phyloP scores from a whole-genome alignment of 108 stramenopile species.

The Nitzschia putrida region DNA sequence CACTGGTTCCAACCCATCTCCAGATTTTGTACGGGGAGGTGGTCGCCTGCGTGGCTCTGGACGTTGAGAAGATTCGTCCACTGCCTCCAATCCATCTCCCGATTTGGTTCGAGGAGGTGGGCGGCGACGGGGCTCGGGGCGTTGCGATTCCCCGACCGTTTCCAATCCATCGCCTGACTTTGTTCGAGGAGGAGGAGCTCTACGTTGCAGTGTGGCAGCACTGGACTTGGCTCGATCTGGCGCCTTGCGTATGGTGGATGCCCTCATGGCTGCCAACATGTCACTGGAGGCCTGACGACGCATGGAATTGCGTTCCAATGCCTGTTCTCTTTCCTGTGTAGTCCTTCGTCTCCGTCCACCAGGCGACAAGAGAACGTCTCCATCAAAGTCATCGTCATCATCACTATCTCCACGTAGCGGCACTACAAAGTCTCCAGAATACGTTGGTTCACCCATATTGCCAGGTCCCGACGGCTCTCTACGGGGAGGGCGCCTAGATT shows the following conservation, averaged over 20 bases:
- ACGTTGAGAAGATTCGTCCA: neutral
- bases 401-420: conserved; percentile 3
- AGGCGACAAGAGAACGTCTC: conserved; percentile 4
- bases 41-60: conserved; percentile 12
- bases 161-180: conserved; percentile 32
- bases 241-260: conserved; percentile 18
- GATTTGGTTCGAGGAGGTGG: conserved; percentile 28
- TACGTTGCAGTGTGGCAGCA: conserved; percentile 14
- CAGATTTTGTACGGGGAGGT: conserved; percentile 28
- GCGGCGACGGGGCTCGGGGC: conserved; percentile 17
- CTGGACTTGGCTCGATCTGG: conserved; percentile 34
- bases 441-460: neutral
- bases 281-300: conserved; percentile 39
- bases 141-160: neutral
- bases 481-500: neutral
- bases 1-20: neutral
- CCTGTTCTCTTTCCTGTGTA: conserved; percentile 8
- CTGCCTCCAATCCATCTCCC: conserved; percentile 15
- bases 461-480: conserved; percentile 15
- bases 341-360: conserved; percentile 9
- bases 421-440: conserved; percentile 25
- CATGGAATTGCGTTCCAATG: conserved; percentile 26
- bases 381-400: conserved; percentile 19
- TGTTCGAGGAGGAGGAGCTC: conserved; percentile 27
- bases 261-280: conserved; percentile 33